phyloP scores from a whole-genome alignment of 257 asterid species.

The Solanum dulcamara region DNA sequence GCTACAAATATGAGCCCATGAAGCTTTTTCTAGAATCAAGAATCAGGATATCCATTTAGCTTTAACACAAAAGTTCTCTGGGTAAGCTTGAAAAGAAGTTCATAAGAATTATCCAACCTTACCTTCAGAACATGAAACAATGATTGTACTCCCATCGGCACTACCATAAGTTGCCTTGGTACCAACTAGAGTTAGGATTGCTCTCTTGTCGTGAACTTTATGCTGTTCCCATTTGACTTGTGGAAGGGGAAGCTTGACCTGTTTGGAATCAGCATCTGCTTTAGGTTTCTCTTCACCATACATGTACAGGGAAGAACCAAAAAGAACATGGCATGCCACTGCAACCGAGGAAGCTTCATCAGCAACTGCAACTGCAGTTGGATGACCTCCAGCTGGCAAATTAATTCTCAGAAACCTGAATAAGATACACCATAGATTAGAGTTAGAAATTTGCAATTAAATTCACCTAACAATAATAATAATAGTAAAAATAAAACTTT shows the following conservation, averaged over 20 bases:
- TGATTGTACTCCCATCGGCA: constrained; percentile 76
- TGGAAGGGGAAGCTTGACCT: constrained; percentile 78
- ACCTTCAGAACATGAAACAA: constrained; percentile 96
- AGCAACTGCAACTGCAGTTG: constrained; percentile 63
- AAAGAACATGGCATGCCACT: constrained; percentile 68
- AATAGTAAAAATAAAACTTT: neutral
- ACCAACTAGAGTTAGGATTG: constrained; percentile 61
- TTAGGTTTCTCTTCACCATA: constrained; percentile 79
- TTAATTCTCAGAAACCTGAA: constrained; percentile 80
- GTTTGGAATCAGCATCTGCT: constrained; percentile 43
- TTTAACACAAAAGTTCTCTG: neutral
- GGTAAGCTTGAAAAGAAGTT: neutral
- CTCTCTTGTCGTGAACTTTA: constrained; percentile 74
- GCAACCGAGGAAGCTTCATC: constrained; percentile 72
- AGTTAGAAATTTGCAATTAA: neutral
- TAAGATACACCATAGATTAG: neutral
- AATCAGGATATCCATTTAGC: neutral
- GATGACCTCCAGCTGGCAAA: constrained; percentile 87
- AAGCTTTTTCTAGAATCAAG: neutral
- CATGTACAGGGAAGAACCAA: constrained; percentile 81
- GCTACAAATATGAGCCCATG: neutral
- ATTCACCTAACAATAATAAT: neutral
- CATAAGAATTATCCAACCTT: constrained; percentile 1
- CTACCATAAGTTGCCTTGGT: constrained; percentile 80
- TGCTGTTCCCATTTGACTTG: constrained; percentile 85